phyloP scores from a whole-genome alignment of 148 eudicot species.

The Vaccinium myrtillus region DNA sequence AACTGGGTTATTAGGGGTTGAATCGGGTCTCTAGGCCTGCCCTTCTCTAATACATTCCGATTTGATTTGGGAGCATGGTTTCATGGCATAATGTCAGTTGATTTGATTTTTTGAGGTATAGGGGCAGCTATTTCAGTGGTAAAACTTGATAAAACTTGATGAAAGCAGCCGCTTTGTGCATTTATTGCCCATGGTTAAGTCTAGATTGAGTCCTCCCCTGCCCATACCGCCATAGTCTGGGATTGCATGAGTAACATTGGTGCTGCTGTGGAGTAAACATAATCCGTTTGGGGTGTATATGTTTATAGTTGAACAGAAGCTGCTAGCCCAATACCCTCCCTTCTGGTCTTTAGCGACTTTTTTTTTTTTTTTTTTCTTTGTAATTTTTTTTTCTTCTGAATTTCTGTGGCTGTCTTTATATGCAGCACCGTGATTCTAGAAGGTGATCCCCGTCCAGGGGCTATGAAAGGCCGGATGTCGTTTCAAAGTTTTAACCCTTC shows the following conservation, averaged over 20 bases:
- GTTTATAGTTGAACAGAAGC: not conserved
- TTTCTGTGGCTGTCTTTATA: not conserved
- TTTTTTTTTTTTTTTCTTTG: not conserved
- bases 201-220: not conserved
- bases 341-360: not conserved
- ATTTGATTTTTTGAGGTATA: not conserved
- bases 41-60: not conserved
- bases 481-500: slow-evolving; percentile 83
- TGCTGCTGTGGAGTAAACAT: not conserved
- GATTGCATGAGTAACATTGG: not conserved
- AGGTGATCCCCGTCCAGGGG: slow-evolving; percentile 91
- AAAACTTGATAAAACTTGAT: not conserved
- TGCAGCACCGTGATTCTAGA: slow-evolving; percentile 84
- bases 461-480: slow-evolving; percentile 83
- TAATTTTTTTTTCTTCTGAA: not conserved
- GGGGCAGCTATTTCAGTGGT: not conserved
- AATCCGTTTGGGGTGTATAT: not conserved
- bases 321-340: not conserved
- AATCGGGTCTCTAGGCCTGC: not conserved
- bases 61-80: not conserved
- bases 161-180: not conserved
- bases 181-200: not conserved
- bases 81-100: not conserved
- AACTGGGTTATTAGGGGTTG: not conserved
- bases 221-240: not conserved